Percentiles rank a stretch among this genome's conserved stretches.
These are phyloP conservation scores for Xanthoconium separans DNA, from an alignment of 1,284 basidiomycete genomes.

Conservation along the genomic window DNA sequence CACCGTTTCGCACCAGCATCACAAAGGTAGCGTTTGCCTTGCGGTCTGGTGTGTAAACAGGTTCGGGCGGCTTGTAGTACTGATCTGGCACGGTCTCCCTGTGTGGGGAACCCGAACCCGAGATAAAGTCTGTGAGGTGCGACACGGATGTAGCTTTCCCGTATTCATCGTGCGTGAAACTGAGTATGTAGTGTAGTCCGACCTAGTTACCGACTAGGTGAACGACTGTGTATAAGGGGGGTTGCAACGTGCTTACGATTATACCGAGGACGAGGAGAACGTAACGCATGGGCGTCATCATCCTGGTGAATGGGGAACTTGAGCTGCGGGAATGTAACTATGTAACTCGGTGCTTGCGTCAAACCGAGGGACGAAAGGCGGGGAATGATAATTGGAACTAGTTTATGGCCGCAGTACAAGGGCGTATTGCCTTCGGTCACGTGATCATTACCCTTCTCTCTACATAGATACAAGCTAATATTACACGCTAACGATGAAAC, in stretches of 20 bases:
- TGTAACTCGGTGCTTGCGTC: background rate
- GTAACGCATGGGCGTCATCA: conserved; percentile 80
- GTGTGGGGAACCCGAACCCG: conserved; percentile 44
- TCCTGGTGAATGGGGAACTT: conserved; percentile 38
- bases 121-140: conserved; percentile 48
- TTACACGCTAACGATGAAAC: background rate
- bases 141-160: conserved; percentile 62
- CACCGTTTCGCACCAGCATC: conserved; percentile 81
- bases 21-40: conserved; percentile 87
- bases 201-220: conserved; percentile 42
- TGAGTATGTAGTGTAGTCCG: conserved; percentile 69
- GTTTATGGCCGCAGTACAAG: conserved; percentile 6
- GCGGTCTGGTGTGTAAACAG: conserved; percentile 38
- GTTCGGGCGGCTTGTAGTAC: conserved; percentile 49
- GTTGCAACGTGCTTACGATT: conserved; percentile 46
- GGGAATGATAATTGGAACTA: background rate
- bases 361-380: background rate
- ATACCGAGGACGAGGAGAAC: conserved; percentile 63
- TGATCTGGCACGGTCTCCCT: conserved; percentile 53
- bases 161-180: conserved; percentile 69
- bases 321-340: background rate
- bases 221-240: conserved; percentile 1
- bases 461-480: background rate
- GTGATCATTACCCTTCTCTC: conserved; percentile 2
- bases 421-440: conserved; percentile 5